phyloP scores from a whole-genome alignment of 2,329 filamentous ascomycete genomes.

The Cladosporium sp. region DNA sequence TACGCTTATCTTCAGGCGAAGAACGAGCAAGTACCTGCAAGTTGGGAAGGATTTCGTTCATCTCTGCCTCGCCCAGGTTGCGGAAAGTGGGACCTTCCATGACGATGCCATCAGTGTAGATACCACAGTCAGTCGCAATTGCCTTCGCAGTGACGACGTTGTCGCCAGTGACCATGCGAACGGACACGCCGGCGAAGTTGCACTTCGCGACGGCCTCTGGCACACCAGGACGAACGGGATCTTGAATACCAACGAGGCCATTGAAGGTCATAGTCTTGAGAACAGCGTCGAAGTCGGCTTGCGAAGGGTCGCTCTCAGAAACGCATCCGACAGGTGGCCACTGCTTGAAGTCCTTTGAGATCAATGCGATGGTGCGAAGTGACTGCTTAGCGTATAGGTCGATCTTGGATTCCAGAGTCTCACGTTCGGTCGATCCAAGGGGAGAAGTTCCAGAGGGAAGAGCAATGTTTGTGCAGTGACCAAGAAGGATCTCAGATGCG shows the following conservation, averaged over 20 bases:
- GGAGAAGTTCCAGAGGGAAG: constrained; percentile 54
- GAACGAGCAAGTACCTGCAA: constrained; percentile 69
- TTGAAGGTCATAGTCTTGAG: constrained; percentile 73
- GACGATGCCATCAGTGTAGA: constrained; percentile 50
- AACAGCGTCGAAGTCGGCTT: constrained; percentile 67
- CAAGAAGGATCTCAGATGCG: constrained; percentile 53
- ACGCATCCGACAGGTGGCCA: constrained; percentile 71
- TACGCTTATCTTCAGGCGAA: constrained; percentile 68
- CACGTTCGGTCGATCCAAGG: constrained; percentile 58
- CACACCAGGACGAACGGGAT: constrained; percentile 69
- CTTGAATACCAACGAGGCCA: constrained; percentile 71
- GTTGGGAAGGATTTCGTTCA: constrained; percentile 58
- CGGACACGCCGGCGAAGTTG: constrained; percentile 66
- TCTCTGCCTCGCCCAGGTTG: constrained; percentile 44
- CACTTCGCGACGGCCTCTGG: constrained; percentile 67
- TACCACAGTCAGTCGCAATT: constrained; percentile 72
- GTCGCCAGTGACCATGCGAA: constrained; percentile 74
- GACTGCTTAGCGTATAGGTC: constrained; percentile 76
- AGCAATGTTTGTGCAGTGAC: constrained; percentile 54
- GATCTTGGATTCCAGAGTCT: constrained; percentile 66
- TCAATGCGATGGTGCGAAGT: constrained; percentile 78
- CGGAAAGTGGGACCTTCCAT: constrained; percentile 49
- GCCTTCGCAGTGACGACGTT: constrained; percentile 73
- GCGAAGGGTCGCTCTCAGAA: constrained; percentile 60
- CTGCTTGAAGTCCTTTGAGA: constrained; percentile 78